Evolutionary conservation across 345 rosid species (phyloP), one percentile per base, ranked within the genome.

Genomic region (Citrus reticulata): DNA sequence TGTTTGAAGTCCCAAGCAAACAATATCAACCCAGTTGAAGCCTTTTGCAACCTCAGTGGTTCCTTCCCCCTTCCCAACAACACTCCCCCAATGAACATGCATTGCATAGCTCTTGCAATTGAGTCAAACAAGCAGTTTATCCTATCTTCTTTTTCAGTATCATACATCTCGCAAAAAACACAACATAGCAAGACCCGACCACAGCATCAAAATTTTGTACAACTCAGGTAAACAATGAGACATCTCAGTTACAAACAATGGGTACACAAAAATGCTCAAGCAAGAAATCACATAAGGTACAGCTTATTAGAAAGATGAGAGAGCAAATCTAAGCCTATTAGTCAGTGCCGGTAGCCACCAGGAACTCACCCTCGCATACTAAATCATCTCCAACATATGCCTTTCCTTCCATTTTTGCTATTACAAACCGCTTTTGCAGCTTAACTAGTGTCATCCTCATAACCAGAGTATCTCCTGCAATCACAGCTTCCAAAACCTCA

Each of bases 351-450:
- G 86, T 89, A 75, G 94, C 94, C 98, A 94, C 89, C 84, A 94
- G 78, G 82, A 96, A 94, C 91, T 96, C 98, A 37, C 98, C 97
- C 70, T 96, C 95, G 24, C 98, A 96, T 49, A 91, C 99, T 59
- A 94, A 59, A 22, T 93, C 85, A 61, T 84, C 88, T 46, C 97
- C 98, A 1, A 94, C 97, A 32, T 91, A 94, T 63, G 97, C 99
- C 81, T 93, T 96, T 22, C 97, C 98, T 80, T 96, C 95, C 97
- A 96, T 90, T 84, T 96, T 96, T 4, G 97, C 99, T 65, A 94
- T 89, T 77, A 93, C 97, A 73, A 91, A 96, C 65, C 92, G 87
- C 80, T 89, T 96, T 85, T 93, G 97, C 54, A 96, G 83, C 95
- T 91, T 93, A 68, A 82, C 72, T 71, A 96, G 93, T 11, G 93